Percentiles rank a stretch among this genome's conserved stretches.
Conservation (phyloP, 108 stramenopile genomes). For the Epithemia pelagica region DNA sequence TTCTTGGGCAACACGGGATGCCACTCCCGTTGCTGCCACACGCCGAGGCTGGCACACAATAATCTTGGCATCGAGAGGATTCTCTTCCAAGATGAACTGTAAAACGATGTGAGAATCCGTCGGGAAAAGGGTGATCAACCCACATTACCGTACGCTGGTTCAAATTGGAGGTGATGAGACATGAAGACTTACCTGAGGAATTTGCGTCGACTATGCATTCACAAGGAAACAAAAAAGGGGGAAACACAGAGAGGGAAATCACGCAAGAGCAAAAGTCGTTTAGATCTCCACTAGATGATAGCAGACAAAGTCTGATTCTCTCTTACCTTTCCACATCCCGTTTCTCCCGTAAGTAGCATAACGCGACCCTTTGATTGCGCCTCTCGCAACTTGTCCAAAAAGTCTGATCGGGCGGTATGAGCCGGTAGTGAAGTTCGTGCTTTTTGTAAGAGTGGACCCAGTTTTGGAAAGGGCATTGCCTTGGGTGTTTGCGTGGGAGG, state of each 20-base stretch:
- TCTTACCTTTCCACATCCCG: constrained; percentile 48
- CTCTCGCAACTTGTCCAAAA: constrained; percentile 42
- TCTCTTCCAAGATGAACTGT: constrained; percentile 85
- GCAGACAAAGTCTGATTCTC: too few species aligned
- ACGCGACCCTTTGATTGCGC: constrained; percentile 45
- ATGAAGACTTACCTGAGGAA: constrained; percentile 58
- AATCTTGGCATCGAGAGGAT: constrained; percentile 71
- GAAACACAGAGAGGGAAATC: too few species aligned
- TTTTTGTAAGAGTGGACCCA: constrained; percentile 25
- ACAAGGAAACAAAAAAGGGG: too few species aligned
- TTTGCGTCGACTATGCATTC: constrained; percentile 76
- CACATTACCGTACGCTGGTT: too few species aligned
- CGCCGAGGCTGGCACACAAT: constrained; percentile 94
- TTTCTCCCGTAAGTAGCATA: constrained; percentile 77
- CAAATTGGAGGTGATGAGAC: too few species aligned
- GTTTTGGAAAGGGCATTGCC: constrained; percentile 52
- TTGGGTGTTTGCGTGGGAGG: constrained; percentile 48
- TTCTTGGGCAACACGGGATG: constrained; percentile 88
- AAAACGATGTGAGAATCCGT: too few species aligned
- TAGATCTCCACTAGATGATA: too few species aligned
- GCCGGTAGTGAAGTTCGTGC: constrained; percentile 69
- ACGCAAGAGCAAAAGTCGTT: too few species aligned
- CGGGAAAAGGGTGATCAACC: too few species aligned
- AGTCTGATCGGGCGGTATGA: constrained; percentile 45
- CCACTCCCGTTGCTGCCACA: constrained; percentile 90